Base-by-base conservation (phyloP, 2,329 filamentous ascomycete genomes). In the Talaromyces sp. region DNA sequence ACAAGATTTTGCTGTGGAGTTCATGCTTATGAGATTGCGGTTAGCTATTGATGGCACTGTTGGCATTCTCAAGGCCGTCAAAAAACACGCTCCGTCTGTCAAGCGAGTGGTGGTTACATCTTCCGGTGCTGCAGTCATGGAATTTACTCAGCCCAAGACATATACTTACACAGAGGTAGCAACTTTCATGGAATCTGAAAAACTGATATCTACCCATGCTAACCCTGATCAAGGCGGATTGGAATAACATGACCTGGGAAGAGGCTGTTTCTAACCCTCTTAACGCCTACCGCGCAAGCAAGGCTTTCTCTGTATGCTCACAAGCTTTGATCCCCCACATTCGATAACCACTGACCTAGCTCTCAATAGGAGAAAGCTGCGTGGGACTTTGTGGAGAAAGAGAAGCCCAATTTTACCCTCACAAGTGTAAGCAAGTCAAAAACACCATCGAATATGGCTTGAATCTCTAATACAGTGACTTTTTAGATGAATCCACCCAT, bases 41-140 rank as follows among this genome's bases (percentile, higher is more conserved):
- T 22, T 82, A 33, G 86, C 86, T 27, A 77, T 87, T 66, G 85
- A 85, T 66, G 86, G 86, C 52, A 88, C 86, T 0, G 84, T 82
- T 0, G 85, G 84, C 11, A 83, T 88, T 60, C 74, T 88, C 65
- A 83, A 83, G 67, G 83, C 83, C 0, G 82, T 87, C 72, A 85
- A 86, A 73, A 82, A 83, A 70, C 79, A 75, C 64, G 85, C 85
- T 0, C 85, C 85, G 69, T 84, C 71, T 73, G 89, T 94, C 49
- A 89, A 87, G 77, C 84, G 87, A 62, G 89, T 94, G 8, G 87
- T 87, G 57, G 83, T 89, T 66, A 89, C 87, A 1, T 88, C 85
- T 2, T 88, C 86, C 0, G 89, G 89, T 68, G 87, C 87, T 11
- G 80, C 86, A 0, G 86, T 89, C 31, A 14, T 52, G 27, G 41